Evolutionary conservation across 2,329 filamentous ascomycete genomes (phyloP).

Genomic region (Aspergillus tamarii): DNA sequence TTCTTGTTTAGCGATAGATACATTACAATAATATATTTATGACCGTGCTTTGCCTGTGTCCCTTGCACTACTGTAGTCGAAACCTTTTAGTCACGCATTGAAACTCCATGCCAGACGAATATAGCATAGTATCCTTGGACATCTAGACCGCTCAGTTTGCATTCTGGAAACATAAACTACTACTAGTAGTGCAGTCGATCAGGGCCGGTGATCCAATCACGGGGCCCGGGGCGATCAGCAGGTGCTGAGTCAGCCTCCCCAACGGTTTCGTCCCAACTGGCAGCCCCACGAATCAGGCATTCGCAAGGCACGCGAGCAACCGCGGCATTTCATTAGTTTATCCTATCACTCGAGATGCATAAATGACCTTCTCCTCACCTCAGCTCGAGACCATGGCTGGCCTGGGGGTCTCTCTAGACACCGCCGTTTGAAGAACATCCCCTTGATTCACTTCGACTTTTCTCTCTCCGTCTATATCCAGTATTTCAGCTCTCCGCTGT

Average conservation of each 20-base stretch:
- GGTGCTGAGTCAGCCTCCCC: constrained; percentile 13
- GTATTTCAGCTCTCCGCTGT: constrained; percentile 3
- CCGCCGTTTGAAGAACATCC: constrained; percentile 1
- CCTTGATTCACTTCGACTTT: background rate
- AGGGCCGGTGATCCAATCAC: background rate
- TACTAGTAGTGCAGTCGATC: background rate
- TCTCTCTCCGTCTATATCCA: background rate
- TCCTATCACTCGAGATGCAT: background rate
- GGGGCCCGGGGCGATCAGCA: background rate
- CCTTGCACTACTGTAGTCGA: background rate
- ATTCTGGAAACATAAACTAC: background rate
- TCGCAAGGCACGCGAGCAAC: constrained; percentile 18
- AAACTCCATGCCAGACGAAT: background rate
- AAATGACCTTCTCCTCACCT: constrained; percentile 1
- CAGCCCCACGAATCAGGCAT: constrained; percentile 23
- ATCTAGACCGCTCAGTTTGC: background rate
- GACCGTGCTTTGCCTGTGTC: background rate
- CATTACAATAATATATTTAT: background rate
- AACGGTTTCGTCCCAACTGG: constrained; percentile 17
- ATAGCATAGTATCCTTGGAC: background rate
- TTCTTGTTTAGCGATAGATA: background rate
- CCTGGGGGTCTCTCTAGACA: constrained; percentile 15
- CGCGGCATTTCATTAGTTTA: constrained; percentile 12
- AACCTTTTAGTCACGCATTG: background rate
- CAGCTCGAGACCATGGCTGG: constrained; percentile 17